phyloP scores from a whole-genome alignment of 371 early-diverging fungal genomes.

The Rhizopus arrhizus region DNA sequence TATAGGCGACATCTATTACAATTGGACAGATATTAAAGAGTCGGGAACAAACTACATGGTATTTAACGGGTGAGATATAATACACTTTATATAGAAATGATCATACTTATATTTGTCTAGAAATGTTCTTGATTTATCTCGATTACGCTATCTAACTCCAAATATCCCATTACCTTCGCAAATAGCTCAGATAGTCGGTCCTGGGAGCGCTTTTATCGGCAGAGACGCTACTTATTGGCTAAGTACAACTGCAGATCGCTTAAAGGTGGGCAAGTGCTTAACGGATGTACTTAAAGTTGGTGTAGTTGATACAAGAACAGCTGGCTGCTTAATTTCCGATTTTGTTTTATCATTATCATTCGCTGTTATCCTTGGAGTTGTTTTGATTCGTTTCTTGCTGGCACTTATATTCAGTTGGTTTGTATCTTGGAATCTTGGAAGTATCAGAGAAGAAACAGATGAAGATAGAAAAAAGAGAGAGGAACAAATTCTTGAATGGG shows the following conservation, averaged over 20 bases:
- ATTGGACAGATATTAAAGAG: conserved; percentile 72
- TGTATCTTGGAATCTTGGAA: conserved; percentile 72
- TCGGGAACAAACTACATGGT: conserved; percentile 62
- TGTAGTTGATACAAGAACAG: conserved; percentile 70
- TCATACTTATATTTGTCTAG: conserved; percentile 8
- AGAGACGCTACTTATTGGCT: conserved; percentile 67
- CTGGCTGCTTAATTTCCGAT: conserved; percentile 80
- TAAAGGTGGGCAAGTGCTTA: conserved; percentile 66
- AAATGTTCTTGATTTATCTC: conserved; percentile 58
- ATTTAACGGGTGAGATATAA: conserved; percentile 69
- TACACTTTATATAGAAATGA: not conserved
- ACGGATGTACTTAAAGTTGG: conserved; percentile 76
- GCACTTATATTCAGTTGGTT: conserved; percentile 86
- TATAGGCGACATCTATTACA: conserved; percentile 70
- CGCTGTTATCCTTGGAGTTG: conserved; percentile 77
- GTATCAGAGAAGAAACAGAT: conserved; percentile 68
- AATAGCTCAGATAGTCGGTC: conserved; percentile 49
- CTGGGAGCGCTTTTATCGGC: conserved; percentile 58
- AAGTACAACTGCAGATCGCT: conserved; percentile 53
- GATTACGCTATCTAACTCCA: conserved; percentile 44
- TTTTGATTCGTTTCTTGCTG: conserved; percentile 80
- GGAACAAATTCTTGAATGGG: conserved; percentile 65
- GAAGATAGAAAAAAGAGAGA: conserved; percentile 56
- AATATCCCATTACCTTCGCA: conserved; percentile 48
- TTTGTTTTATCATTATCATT: conserved; percentile 77